Conservation (phyloP, 306 rosid genomes). For the Styphnolobium japonicum region DNA sequence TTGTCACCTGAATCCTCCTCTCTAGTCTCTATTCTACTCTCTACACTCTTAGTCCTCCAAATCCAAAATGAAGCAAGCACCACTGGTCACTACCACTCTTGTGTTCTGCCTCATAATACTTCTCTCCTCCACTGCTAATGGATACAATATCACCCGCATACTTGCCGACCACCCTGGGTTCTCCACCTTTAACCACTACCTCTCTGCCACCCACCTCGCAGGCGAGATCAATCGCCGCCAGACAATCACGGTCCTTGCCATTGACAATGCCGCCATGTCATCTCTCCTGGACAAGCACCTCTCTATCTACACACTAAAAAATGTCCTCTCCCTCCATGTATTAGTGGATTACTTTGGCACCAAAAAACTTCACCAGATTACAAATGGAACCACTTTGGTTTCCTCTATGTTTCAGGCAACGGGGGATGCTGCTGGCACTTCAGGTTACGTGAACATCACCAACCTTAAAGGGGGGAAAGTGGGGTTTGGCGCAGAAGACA, state of each 20-base stretch:
- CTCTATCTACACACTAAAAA: conserved; percentile 58
- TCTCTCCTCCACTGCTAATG: conserved; percentile 30
- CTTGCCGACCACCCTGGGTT: conserved; percentile 67
- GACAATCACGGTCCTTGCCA: conserved; percentile 86
- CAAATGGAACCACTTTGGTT: conserved; percentile 62
- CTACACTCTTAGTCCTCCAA: no score
- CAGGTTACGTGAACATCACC: conserved; percentile 89
- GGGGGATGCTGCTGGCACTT: conserved; percentile 69
- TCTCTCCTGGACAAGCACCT: conserved; percentile 60
- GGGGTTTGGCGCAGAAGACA: conserved; percentile 69
- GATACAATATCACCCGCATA: conserved; percentile 71
- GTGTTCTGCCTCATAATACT: conserved; percentile 28
- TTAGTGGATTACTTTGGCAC: conserved; percentile 88
- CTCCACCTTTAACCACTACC: conserved; percentile 92
- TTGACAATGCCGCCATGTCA: conserved; percentile 88
- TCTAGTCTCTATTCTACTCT: no score
- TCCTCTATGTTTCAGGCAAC: conserved; percentile 81
- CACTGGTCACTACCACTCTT: background rate
- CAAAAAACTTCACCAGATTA: conserved; percentile 83
- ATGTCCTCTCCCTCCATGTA: conserved; percentile 86
- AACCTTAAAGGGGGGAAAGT: conserved; percentile 77
- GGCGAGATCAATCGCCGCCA: conserved; percentile 87
- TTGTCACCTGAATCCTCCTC: background rate
- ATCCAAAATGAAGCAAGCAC: conserved; percentile 9
- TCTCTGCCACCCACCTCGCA: conserved; percentile 83